Evolutionary conservation across 2,329 filamentous ascomycete genomes (phyloP), one percentile per base, ranked within the genome.

Genomic region (Coniochaeta hoffmannii): DNA sequence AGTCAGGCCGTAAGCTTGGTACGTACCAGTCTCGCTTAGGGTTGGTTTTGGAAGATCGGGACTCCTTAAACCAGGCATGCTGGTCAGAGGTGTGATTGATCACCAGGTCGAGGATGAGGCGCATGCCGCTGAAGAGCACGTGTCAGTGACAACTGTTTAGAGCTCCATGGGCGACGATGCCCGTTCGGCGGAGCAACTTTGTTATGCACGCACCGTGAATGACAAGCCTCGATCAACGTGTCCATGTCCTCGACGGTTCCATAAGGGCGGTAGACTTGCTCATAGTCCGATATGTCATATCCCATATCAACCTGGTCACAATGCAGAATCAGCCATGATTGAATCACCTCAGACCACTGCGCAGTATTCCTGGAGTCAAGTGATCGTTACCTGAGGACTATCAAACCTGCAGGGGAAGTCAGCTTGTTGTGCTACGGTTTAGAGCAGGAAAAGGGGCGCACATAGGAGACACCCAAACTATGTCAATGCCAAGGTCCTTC

Each of bases 81-180:
- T 46, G 53, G 31, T 65, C 41, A 3, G 59, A 64, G 3, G 67
- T 69, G 38, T 90, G 87, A 55, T 89, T 90, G 26, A 89, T 80
- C 0, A 90, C 87, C 11, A 90, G 70, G 60, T 90, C 86, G 60
- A 89, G 80, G 8, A 90, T 78, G 10, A 90, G 69, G 64, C 83
- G 86, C 73, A 89, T 83, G 0, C 75, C 79, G 2, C 82, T 72
- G 7, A 71, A 60, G 57, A 22, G 36, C 88, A 84, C 36, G 79
- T 79, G 11, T 79, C 79, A 24, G 73, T 58, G n/a, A 4, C 14
- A 46, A n/a, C 8, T n/a, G 12, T 15, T 26, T 19, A 15, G 11
- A 19, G 26, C 15, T 35, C 4, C 15, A 3, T 5, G 15, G 12
- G 6, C 8, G 22, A 17, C 8, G 11, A 5, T 36, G 34, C 34